phyloP scores from a whole-genome alignment of 2,329 filamentous ascomycete genomes.

The Rhinocladiella mackenziei region DNA sequence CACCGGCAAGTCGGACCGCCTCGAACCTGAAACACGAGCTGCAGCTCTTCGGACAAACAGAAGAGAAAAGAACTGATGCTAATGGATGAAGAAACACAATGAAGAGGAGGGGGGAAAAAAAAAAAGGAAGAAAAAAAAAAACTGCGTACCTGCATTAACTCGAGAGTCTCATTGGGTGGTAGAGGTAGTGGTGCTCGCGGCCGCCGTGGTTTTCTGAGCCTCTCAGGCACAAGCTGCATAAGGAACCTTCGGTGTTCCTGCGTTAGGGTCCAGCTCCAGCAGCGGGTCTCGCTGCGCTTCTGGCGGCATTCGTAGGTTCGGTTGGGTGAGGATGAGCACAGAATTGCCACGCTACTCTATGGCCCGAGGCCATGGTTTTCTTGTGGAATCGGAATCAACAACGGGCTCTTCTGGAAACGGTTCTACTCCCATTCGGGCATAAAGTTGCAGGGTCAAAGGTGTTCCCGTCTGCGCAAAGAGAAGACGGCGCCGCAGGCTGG shows the following conservation, averaged over 20 bases:
- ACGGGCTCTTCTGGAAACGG: constrained; percentile 23
- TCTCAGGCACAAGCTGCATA: constrained; percentile 1
- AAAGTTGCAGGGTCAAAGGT: constrained; percentile 4
- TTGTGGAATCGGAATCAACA: constrained; percentile 22
- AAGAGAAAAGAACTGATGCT: constrained; percentile 11
- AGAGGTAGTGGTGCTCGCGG: background rate
- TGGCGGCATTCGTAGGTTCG: constrained; percentile 15
- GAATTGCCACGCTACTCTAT: constrained; percentile 13
- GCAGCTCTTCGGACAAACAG: constrained; percentile 16
- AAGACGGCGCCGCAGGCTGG: too few species aligned
- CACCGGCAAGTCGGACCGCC: constrained; percentile 23
- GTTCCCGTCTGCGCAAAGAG: too few species aligned
- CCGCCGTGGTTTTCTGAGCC: background rate
- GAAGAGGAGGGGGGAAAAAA: too few species aligned
- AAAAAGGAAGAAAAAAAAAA: too few species aligned
- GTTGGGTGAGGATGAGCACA: constrained; percentile 10
- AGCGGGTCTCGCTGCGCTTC: constrained; percentile 18
- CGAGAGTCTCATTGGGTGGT: constrained; percentile 10
- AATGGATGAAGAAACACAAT: constrained; percentile 8
- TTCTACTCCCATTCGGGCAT: constrained; percentile 14
- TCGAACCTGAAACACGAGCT: constrained; percentile 29
- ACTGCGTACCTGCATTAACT: constrained; percentile 24
- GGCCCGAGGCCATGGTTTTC: constrained; percentile 9
- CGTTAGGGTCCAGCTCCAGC: constrained; percentile 15
- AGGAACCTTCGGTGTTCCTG: constrained; percentile 12